Percentiles rank a stretch among this genome's conserved stretches.
phyloP scores from a whole-genome alignment of 1,284 basidiomycete species.

The Blastosporella zonata region DNA sequence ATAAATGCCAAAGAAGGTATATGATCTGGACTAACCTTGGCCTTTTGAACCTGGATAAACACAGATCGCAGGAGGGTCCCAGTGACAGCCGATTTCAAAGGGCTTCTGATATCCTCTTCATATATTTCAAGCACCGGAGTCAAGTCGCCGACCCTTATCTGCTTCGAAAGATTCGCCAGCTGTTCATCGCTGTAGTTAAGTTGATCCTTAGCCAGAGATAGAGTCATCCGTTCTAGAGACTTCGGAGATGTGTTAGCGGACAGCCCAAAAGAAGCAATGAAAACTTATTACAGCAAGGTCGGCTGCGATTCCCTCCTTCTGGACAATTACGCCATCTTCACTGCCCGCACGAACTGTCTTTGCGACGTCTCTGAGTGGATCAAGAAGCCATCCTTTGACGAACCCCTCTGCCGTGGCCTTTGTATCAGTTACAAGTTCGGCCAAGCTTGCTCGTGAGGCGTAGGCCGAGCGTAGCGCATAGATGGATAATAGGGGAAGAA shows the following conservation, averaged over 20 bases:
- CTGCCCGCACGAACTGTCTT: conserved; percentile 82
- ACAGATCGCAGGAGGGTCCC: conserved; percentile 86
- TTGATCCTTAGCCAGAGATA: conserved; percentile 82
- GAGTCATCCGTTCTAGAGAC: conserved; percentile 92
- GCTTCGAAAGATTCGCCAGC: conserved; percentile 60
- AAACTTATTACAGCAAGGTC: conserved; percentile 64
- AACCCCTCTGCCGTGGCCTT: conserved; percentile 76
- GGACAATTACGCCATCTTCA: conserved; percentile 71
- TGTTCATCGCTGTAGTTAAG: conserved; percentile 60
- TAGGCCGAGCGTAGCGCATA: conserved; percentile 48
- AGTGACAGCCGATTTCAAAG: conserved; percentile 76
- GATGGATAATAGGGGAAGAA: conserved; percentile 61
- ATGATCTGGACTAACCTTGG: conserved; percentile 64
- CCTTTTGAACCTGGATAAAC: conserved; percentile 95
- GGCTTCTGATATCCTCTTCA: conserved; percentile 88
- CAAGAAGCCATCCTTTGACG: conserved; percentile 82
- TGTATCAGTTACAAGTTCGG: conserved; percentile 58
- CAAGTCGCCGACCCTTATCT: conserved; percentile 81
- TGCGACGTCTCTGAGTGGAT: conserved; percentile 81
- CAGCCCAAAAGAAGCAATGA: background rate
- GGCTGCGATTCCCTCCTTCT: conserved; percentile 73
- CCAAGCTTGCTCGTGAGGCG: conserved; percentile 47
- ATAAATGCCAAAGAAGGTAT: background rate
- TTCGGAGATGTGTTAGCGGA: conserved; percentile 29
- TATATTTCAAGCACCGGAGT: conserved; percentile 88